A percentile compares a stretch with the other conserved stretches of the same genome.
These are phyloP conservation scores for Nephelium lappaceum DNA, from an alignment of 345 rosid species.

Conservation along the genomic window DNA sequence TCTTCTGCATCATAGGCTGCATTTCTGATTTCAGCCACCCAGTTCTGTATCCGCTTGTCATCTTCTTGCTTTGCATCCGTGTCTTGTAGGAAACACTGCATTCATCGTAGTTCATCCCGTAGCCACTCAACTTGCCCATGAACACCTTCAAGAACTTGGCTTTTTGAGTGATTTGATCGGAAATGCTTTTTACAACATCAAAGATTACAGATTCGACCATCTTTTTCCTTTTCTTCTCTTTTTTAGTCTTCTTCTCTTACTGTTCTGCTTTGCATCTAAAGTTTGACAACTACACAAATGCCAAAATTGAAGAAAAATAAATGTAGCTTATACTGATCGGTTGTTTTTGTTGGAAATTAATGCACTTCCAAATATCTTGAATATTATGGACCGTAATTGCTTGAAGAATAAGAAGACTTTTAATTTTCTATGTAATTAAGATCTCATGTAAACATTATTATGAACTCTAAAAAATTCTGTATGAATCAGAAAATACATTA, in stretches of 20 bases:
- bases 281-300: no score
- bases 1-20: conserved; percentile 44
- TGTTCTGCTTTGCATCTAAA: no score
- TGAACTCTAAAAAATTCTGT: no score
- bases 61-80: conserved; percentile 36
- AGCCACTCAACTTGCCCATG: conserved; percentile 28
- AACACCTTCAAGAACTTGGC: conserved; percentile 20
- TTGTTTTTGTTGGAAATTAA: no score
- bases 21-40: conserved; percentile 37
- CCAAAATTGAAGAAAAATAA: no score
- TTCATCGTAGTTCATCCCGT: conserved; percentile 32
- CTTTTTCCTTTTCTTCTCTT: background rate
- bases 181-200: conserved; percentile 31
- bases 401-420: no score
- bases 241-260: background rate
- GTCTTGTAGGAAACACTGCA: conserved; percentile 39
- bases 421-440: no score
- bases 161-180: conserved; percentile 22
- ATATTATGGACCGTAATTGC: no score
- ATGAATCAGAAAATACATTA: no score
- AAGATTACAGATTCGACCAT: conserved; percentile 38
- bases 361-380: no score
- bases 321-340: no score
- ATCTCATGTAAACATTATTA: no score
- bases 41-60: conserved; percentile 34